Percentiles rank a stretch among this genome's conserved stretches.
Conservation (phyloP, 2,329 filamentous ascomycete genomes). For the Penicillium glabrum region DNA sequence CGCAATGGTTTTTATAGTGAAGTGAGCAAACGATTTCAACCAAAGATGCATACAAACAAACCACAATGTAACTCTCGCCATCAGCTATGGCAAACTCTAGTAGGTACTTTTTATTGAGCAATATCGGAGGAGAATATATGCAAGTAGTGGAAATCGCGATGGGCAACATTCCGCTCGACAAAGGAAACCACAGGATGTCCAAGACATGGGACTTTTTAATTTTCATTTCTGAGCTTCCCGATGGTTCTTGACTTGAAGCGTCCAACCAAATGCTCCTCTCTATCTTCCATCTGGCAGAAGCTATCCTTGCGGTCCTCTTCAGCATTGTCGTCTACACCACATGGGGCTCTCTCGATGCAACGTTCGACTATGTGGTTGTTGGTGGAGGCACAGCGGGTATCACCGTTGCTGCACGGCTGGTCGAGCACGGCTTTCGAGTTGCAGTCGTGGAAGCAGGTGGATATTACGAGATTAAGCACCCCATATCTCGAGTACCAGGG, state of each 20-base stretch:
- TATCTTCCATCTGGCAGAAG: neutral
- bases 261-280: neutral
- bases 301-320: neutral
- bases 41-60: too few relatives aligned
- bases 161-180: too few relatives aligned
- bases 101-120: too few relatives aligned
- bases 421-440: slow-evolving; percentile 46
- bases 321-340: neutral
- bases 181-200: neutral
- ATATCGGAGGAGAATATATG: too few relatives aligned
- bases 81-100: too few relatives aligned
- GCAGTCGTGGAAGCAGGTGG: slow-evolving; percentile 44
- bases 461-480: slow-evolving; percentile 55
- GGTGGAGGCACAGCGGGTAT: slow-evolving; percentile 41
- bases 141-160: too few relatives aligned
- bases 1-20: too few relatives aligned
- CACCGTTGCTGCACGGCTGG: slow-evolving; percentile 52
- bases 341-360: slow-evolving; percentile 8
- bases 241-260: neutral
- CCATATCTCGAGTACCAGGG: slow-evolving; percentile 49
- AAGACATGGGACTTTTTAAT: too few relatives aligned
- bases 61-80: too few relatives aligned
- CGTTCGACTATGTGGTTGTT: slow-evolving; percentile 34
- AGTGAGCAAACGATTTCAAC: too few relatives aligned
- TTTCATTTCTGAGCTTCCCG: too few relatives aligned